phyloP scores from a whole-genome alignment of 371 early-diverging fungal species.

The Haplosporangium sp. region DNA sequence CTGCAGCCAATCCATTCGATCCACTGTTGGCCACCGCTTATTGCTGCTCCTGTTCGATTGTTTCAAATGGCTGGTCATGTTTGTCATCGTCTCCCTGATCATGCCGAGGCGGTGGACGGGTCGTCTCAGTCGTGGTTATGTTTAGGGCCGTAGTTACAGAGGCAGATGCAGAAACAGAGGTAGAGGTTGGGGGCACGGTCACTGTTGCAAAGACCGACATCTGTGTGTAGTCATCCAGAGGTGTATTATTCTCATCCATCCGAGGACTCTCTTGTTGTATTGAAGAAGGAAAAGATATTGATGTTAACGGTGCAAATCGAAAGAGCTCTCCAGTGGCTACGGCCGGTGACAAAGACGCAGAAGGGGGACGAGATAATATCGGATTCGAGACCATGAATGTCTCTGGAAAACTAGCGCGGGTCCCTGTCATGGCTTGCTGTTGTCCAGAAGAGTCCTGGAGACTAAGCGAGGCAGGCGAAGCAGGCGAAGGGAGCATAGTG shows the following conservation, averaged over 20 bases:
- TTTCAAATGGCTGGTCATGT: neutral
- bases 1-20: too few relatives aligned
- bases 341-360: constrained; percentile 3
- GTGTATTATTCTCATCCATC: neutral
- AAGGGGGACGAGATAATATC: constrained; percentile 2
- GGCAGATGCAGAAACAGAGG: neutral
- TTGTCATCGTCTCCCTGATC: neutral
- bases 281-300: neutral
- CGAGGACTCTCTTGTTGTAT: too few relatives aligned
- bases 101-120: neutral
- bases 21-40: neutral
- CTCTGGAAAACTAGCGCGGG: too few relatives aligned
- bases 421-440: too few relatives aligned
- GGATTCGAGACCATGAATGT: neutral
- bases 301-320: neutral
- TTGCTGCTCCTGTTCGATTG: neutral
- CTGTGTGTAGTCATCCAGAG: neutral
- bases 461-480: too few relatives aligned
- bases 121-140: too few relatives aligned
- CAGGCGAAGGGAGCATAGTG: too few relatives aligned
- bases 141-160: neutral
- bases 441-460: too few relatives aligned
- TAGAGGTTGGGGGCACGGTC: neutral
- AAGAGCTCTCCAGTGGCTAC: constrained; percentile 3
- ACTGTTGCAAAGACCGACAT: neutral